Conservation (phyloP, 2,329 filamentous ascomycete species). For the Alternaria triticina region DNA sequence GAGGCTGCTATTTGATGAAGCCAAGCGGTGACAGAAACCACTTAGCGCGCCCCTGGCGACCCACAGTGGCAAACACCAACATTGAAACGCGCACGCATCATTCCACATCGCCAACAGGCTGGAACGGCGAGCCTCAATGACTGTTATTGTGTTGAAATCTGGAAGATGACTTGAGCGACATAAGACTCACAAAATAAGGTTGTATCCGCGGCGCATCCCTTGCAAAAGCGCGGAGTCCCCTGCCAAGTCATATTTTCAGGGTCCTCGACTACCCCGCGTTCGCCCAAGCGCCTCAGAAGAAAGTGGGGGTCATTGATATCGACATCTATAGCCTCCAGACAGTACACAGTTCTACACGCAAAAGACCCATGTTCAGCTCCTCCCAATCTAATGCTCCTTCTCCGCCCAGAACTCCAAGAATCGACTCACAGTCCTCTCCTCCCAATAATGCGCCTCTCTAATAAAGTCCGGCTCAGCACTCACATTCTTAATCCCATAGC, state of each 20-base stretch:
- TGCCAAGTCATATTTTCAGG: not conserved
- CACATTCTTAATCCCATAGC: conserved; percentile 50
- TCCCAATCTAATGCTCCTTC: conserved; percentile 1
- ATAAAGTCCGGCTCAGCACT: conserved; percentile 59
- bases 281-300: not conserved
- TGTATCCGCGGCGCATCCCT: not conserved
- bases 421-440: conserved; percentile 55
- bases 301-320: not conserved
- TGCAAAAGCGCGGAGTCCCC: not conserved
- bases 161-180: not conserved
- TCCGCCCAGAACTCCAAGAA: conserved; percentile 30
- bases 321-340: not conserved
- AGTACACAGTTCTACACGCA: not conserved
- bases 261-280: not conserved
- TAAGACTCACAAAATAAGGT: not conserved
- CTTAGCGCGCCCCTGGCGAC: conserved; percentile 12
- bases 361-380: not conserved
- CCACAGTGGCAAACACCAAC: conserved; percentile 12
- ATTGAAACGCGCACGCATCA: conserved; percentile 14
- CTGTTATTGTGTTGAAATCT: not conserved
- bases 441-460: conserved; percentile 58
- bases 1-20: not conserved
- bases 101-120: not conserved
- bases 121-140: not conserved
- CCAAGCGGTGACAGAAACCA: conserved; percentile 12